Conservation (phyloP, 306 rosid species). For the Citrullus colocynthis region DNA sequence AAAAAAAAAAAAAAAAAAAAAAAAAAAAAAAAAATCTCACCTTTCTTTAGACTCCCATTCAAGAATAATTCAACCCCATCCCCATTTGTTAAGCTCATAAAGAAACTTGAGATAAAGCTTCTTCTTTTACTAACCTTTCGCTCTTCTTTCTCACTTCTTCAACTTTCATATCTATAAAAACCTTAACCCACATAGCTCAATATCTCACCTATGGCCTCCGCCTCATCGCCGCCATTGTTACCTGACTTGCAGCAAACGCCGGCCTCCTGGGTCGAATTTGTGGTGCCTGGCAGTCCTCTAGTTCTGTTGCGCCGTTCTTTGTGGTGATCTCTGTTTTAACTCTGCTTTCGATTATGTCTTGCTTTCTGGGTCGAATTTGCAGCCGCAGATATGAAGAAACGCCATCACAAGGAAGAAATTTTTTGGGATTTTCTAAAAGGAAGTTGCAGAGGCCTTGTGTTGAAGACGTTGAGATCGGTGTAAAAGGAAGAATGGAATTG, state of each 20-base stretch:
- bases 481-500: conserved; percentile 22
- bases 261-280: too few relatives aligned
- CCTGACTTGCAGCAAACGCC: conserved; percentile 23
- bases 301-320: conserved; percentile 59
- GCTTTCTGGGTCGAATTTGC: conserved; percentile 35
- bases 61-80: neutral
- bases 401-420: conserved; percentile 28
- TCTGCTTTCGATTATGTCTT: conserved; percentile 37
- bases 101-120: neutral
- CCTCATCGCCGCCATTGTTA: conserved; percentile 9
- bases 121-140: conserved; percentile 19
- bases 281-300: conserved; percentile 39
- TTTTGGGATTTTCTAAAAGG: conserved; percentile 34
- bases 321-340: conserved; percentile 51
- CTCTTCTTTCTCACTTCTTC: conserved; percentile 12
- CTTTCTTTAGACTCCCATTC: neutral
- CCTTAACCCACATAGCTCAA: neutral
- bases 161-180: neutral
- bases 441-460: conserved; percentile 15
- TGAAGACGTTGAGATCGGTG: conserved; percentile 18
- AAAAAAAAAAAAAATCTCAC: conserved; percentile 1
- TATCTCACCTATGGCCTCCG: conserved; percentile 14
- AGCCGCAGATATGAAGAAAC: conserved; percentile 17
- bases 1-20: neutral
- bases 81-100: conserved; percentile 6